Evolutionary conservation across 495 filamentous ascomycete species (phyloP), one percentile per base, ranked within the genome.

Genomic region (Aspergillus homomorphus): DNA sequence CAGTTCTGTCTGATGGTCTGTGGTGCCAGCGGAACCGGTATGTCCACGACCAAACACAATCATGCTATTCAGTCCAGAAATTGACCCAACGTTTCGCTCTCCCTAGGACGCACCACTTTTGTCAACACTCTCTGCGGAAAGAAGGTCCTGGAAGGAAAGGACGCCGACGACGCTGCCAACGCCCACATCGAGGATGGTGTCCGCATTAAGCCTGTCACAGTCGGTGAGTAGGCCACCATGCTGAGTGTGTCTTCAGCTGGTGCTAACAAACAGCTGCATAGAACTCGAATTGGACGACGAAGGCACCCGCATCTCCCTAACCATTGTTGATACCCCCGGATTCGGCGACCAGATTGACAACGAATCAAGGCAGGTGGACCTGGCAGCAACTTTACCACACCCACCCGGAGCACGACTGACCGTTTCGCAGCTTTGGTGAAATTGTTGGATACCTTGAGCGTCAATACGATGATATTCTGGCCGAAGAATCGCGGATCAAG

Each of bases 1-100:
- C 95, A 98, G 82, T 98, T 98, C 82, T 98, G 93, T 79, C 72
- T 98, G 87, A 98, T 98, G 94, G 94, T 98, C 65, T 98, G 95
- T 73, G 94, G 94, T 78, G 93, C 94, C 69, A 96, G 92, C 65
- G 94, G 94, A 74, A 98, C 94, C 74, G 92, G 92, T 97, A 85
- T 66, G 84, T 79, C 58, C 46, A 51, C 45, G 52, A 44, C 43
- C 45, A n/a, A n/a, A 22, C 45, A 21, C 54, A 51, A 12, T 51
- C 21, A 42, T 12, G 12, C n/a, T 38, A 28, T 54, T 55, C 54
- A 15, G 6, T 24, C 44, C 55, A 30, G 60, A 70, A 69, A 72
- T 70, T 71, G 64, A 63, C 58, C 28, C 52, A 56, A 64, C 51
- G 77, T 62, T 53, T 48, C 61, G 58, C 38, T 60, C 41, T 60